Conservation (phyloP, 208 protist genomes). For the Trichomonas gallinae region DNA sequence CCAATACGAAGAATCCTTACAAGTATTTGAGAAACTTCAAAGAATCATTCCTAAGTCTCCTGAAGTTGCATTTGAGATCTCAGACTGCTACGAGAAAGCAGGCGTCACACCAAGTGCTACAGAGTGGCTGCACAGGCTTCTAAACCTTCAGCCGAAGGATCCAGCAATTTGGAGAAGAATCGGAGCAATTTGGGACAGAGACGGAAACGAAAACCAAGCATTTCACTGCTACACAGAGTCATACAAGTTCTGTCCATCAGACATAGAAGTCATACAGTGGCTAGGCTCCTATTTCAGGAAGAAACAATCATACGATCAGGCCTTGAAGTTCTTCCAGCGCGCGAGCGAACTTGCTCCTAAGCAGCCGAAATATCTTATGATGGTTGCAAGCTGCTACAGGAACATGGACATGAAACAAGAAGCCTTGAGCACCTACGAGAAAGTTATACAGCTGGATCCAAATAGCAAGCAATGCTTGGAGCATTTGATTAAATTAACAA, state of each 20-base stretch:
- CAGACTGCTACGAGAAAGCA: constrained; percentile 49
- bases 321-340: constrained; percentile 81
- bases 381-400: constrained; percentile 41
- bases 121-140: constrained; percentile 50
- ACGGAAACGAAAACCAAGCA: constrained; percentile 40
- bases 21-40: constrained; percentile 77
- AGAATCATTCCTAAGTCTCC: constrained; percentile 64
- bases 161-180: constrained; percentile 69
- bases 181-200: constrained; percentile 67
- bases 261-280: constrained; percentile 89
- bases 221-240: constrained; percentile 32
- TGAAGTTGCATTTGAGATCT: constrained; percentile 81
- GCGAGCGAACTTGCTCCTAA: constrained; percentile 76
- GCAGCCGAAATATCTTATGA: constrained; percentile 82
- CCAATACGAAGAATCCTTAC: constrained; percentile 42
- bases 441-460: not conserved
- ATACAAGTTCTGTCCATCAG: constrained; percentile 52
- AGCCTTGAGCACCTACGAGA: not conserved
- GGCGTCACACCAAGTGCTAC: constrained; percentile 16
- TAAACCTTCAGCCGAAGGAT: constrained; percentile 65
- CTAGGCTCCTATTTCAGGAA: constrained; percentile 66
- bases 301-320: constrained; percentile 83
- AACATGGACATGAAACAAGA: not conserved
- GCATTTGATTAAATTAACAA: constrained; percentile 18
- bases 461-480: constrained; percentile 4